These are phyloP conservation scores for Rhodamnia argentea DNA, from an alignment of 345 rosid species.

Conservation along the genomic window DNA sequence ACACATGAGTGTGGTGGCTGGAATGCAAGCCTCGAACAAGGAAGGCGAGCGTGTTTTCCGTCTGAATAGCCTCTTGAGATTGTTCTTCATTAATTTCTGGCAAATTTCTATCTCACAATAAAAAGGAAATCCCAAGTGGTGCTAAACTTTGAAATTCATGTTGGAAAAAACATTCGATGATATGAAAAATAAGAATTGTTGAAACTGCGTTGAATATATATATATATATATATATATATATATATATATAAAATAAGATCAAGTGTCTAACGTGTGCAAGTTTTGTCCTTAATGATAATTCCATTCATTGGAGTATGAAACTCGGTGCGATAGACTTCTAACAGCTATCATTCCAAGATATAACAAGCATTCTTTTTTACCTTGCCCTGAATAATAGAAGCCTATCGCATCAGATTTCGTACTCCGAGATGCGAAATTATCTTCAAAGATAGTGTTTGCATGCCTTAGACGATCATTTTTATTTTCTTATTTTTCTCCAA, in stretches of 20 bases:
- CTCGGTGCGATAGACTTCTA: background rate
- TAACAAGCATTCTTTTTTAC: background rate
- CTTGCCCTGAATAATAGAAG: background rate
- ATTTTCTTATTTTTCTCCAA: too few relatives aligned
- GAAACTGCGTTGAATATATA: too few relatives aligned
- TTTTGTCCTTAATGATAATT: background rate
- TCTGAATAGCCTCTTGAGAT: background rate
- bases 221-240: too few relatives aligned
- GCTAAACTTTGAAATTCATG: background rate
- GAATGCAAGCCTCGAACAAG: background rate
- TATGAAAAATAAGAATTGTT: background rate
- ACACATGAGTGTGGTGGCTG: background rate
- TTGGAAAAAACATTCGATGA: background rate
- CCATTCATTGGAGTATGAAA: rapidly evolving
- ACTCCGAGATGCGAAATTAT: too few relatives aligned
- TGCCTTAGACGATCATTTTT: too few relatives aligned
- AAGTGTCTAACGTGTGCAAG: background rate
- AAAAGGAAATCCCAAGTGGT: background rate
- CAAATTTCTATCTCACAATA: background rate
- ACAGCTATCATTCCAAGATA: background rate
- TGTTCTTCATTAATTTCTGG: background rate
- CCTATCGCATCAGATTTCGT: too few relatives aligned
- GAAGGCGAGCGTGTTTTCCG: background rate
- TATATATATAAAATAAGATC: too few relatives aligned
- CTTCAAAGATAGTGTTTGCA: too few relatives aligned